These are phyloP conservation scores for Scytalidium sp. DNA, from an alignment of 2,329 filamentous ascomycete species.

Conservation along the genomic window DNA sequence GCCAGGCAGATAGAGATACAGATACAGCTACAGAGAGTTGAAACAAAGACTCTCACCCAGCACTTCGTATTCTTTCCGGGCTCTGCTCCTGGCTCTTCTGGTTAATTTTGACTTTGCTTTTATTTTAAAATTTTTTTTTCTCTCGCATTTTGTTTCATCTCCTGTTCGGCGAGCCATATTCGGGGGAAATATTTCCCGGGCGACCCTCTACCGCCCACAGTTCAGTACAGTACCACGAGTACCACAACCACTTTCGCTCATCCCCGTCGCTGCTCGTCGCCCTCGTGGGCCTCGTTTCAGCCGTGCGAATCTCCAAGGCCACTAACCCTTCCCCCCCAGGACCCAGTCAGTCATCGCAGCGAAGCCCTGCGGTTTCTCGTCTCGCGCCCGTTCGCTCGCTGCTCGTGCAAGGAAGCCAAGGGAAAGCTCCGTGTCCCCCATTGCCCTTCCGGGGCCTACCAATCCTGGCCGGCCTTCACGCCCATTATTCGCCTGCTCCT, in stretches of 20 bases:
- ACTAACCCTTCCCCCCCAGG: too few species aligned
- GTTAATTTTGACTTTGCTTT: background rate
- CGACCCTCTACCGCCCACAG: background rate
- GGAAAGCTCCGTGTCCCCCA: too few species aligned
- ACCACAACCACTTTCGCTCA: background rate
- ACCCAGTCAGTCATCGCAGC: background rate
- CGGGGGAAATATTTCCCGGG: background rate
- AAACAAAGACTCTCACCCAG: too few species aligned
- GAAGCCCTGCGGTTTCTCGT: background rate
- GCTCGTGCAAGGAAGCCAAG: too few species aligned
- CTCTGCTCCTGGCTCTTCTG: background rate
- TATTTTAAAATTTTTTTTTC: background rate
- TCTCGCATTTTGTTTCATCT: background rate
- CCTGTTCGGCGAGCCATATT: background rate
- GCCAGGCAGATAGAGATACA: too few species aligned
- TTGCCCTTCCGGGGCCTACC: too few species aligned
- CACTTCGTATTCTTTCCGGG: slow-evolving; percentile 2
- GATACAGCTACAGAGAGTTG: slow-evolving; percentile 4
- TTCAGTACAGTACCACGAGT: too few species aligned
- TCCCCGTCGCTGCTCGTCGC: background rate
- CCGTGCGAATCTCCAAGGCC: background rate
- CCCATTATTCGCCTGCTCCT: too few species aligned
- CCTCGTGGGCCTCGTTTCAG: background rate
- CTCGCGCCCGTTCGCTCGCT: too few species aligned
- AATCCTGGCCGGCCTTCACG: too few species aligned